Base-by-base conservation (phyloP, 768 basidiomycete species). In the Dentipellis fragilis region DNA sequence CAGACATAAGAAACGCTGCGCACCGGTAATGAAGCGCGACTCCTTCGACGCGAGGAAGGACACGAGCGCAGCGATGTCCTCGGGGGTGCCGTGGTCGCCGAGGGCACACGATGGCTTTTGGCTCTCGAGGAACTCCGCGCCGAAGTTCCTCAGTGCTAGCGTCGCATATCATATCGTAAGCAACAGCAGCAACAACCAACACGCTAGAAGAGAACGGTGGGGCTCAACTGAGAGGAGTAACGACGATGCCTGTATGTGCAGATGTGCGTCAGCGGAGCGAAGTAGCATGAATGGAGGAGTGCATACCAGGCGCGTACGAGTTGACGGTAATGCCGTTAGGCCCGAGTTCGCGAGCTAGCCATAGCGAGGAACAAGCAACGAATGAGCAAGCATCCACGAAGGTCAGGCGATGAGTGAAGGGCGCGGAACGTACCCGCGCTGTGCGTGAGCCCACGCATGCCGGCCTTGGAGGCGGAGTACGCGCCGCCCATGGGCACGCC, bases 391-490 rank as follows among this genome's bases (percentile, higher is more conserved):
- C 54, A n/a, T n/a, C n/a, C n/a, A n/a, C n/a, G n/a, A n/a, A n/a
- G n/a, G n/a, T 19, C 51, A 8, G 46, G 37, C 46, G 49, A n/a
- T n/a, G n/a, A n/a, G n/a, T n/a, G n/a, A n/a, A n/a, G n/a, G n/a
- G n/a, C n/a, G n/a, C n/a, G n/a, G n/a, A n/a, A 29, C 58, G 22
- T 40, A 61, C 60, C 60, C 4, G 61, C 60, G 50, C 48, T 54
- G 21, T 69, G 69, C 10, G 68, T 69, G 23, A 70, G 48, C 4
- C 59, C 68, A 2, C 68, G 58, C 46, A 69, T 59, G n/a, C 57
- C 69, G 38, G 68, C 69, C 54, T 72, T 72, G 16, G 64, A 63
- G 1, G 68, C 65, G 19, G 54, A 53, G 48, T 72, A 72, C 2
- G 67, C 62, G 49, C 57, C 14, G 5, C 59, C 16, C 21, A 54